These are phyloP conservation scores for Lactifluus rugatus DNA, from an alignment of 768 basidiomycete genomes.

Conservation along the genomic window DNA sequence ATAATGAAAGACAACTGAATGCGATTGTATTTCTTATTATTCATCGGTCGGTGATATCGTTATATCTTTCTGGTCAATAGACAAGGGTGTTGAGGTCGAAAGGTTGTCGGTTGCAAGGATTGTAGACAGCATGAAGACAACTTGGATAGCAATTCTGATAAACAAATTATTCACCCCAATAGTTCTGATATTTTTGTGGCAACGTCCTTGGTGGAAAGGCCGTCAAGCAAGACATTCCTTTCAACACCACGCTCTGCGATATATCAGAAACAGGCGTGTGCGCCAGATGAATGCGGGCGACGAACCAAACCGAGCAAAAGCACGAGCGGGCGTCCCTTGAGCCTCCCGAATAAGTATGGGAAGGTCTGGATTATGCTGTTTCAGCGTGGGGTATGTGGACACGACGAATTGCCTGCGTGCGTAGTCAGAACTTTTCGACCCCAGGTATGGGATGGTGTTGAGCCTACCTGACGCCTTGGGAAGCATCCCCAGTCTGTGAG, in stretches of 20 bases:
- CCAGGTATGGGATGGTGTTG: background rate
- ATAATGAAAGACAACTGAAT: constrained; percentile 2
- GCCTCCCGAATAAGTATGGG: constrained; percentile 78
- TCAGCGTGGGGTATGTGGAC: constrained; percentile 63
- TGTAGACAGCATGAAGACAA: background rate
- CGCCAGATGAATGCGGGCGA: background rate
- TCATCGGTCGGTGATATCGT: background rate
- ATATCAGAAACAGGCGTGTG: background rate
- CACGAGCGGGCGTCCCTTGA: constrained; percentile 65
- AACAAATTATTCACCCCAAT: constrained; percentile 26
- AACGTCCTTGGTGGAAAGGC: constrained; percentile 62
- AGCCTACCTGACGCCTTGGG: constrained; percentile 67
- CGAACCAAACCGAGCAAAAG: constrained; percentile 82
- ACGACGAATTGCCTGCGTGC: constrained; percentile 62
- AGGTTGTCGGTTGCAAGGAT: background rate
- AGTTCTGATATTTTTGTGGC: constrained; percentile 60
- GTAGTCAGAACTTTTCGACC: background rate
- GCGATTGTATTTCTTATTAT: background rate
- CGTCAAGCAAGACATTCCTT: constrained; percentile 71
- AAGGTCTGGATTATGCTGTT: constrained; percentile 79
- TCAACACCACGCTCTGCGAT: constrained; percentile 69
- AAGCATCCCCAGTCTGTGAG: constrained; percentile 68
- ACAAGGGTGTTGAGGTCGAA: background rate
- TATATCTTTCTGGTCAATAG: constrained; percentile 1
- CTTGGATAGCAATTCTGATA: background rate